These are phyloP conservation scores for Morella rubra DNA, from an alignment of 306 rosid genomes.

Conservation along the genomic window DNA sequence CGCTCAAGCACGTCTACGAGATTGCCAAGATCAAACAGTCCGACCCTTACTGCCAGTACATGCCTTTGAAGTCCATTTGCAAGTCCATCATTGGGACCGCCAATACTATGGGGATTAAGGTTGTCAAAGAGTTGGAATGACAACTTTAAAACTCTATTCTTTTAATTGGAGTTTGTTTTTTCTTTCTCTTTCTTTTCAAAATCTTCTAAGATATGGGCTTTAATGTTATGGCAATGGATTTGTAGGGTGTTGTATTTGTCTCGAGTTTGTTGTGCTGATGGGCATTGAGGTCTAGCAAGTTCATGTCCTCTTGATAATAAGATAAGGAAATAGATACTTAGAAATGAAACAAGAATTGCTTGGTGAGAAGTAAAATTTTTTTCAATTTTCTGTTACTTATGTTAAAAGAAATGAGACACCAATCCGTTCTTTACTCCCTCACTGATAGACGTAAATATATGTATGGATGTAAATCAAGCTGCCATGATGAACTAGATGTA, in stretches of 20 bases:
- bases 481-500: too few species aligned
- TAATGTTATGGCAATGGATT: not conserved
- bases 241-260: not conserved
- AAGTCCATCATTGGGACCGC: slow-evolving; percentile 85
- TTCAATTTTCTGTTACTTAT: not conserved
- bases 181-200: not conserved
- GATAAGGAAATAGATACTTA: not conserved
- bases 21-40: slow-evolving; percentile 81
- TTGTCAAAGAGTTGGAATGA: slow-evolving; percentile 72
- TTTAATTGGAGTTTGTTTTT: not conserved
- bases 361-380: not conserved
- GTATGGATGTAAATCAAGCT: not conserved
- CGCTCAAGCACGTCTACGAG: slow-evolving; percentile 73
- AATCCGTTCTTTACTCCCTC: too few species aligned
- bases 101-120: slow-evolving; percentile 71
- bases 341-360: not conserved
- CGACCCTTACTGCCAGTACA: slow-evolving; percentile 68
- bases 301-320: not conserved
- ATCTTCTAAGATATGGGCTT: not conserved
- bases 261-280: not conserved
- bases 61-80: slow-evolving; percentile 70
- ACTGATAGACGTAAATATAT: too few species aligned
- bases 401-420: too few species aligned
- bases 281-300: not conserved
- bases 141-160: slow-evolving; percentile 2